Evolutionary conservation across 495 filamentous ascomycete species (phyloP), one percentile per base, ranked within the genome.

Genomic region (Aspergillus diversus): DNA sequence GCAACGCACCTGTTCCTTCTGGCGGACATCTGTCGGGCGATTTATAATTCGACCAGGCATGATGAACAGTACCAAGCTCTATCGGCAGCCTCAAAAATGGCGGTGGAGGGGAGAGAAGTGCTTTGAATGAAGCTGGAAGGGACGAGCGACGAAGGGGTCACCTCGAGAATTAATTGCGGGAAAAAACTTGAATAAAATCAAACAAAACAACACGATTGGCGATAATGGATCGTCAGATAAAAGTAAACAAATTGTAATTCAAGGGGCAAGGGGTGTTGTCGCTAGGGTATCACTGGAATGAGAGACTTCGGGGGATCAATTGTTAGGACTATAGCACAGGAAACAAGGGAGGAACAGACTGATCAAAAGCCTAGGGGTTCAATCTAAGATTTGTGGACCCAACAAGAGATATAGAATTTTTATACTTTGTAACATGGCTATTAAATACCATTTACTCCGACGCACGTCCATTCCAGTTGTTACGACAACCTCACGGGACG

Each of bases 21-120:
- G 81, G 74, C 89, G 88, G 49, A 81, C 47, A 58, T 91, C 80
- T 46, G 81, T 85, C 11, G 89, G 89, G 66, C 78, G 84, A 70
- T 92, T 92, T 66, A 92, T 87, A 65, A 72, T 64, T 33, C 67
- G 73, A 35, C 69, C 59, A 53, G 75, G 67, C 80, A 83, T 84
- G 70, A 68, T 75, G 63, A 60, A 47, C 39, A 37, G 39, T 54
- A 39, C 27, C 57, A 33, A 53, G 51, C 48, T 56, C 39, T 59
- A 57, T 63, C 49, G 63, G 52, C 37, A 56, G 42, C 37, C 51
- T 31, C 49, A 33, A 57, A 33, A 35, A 33, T 7, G 33, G 8
- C n/a, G 16, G 21, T 27, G 21, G n/a, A 50, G 5, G 9, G 9
- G 47, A 50, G 5, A 12, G 17, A 50, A 9, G 27, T 50, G 47